Percentiles rank a stretch among this genome's conserved stretches.
Evolutionary conservation across 257 asterid genomes (phyloP).

Genomic region (Lithospermum erythrorhizon): DNA sequence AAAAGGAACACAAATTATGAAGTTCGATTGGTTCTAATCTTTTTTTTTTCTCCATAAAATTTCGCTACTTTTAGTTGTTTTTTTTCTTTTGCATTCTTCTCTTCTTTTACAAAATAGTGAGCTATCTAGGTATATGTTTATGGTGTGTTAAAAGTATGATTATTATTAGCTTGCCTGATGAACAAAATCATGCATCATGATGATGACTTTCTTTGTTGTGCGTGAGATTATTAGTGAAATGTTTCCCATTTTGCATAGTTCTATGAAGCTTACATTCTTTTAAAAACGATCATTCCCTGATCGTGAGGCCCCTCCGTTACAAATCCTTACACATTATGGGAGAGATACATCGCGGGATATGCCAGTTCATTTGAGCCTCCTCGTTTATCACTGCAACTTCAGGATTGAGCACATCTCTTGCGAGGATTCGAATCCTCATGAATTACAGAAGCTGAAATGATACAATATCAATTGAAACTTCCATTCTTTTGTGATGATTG

Average conservation of each 20-base stretch:
- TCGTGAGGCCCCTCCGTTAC: too few species aligned
- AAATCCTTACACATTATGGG: too few species aligned
- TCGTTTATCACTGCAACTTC: too few species aligned
- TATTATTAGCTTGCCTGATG: slow-evolving; percentile 13
- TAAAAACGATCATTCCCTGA: too few species aligned
- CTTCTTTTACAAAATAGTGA: slow-evolving; percentile 2
- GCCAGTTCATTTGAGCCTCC: too few species aligned
- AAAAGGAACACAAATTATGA: neutral
- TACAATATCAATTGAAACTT: too few species aligned
- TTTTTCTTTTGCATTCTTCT: slow-evolving; percentile 12
- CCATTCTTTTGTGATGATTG: neutral
- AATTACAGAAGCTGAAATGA: too few species aligned
- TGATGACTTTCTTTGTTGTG: slow-evolving; percentile 14
- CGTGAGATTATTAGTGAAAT: neutral
- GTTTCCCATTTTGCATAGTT: neutral
- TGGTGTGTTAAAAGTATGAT: slow-evolving; percentile 11
- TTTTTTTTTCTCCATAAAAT: slow-evolving; percentile 6
- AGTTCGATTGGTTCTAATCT: neutral
- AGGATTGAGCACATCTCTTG: too few species aligned
- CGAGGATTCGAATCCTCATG: too few species aligned
- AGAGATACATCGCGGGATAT: too few species aligned
- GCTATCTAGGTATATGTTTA: slow-evolving; percentile 6
- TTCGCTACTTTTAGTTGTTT: slow-evolving; percentile 7
- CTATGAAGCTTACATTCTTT: neutral
- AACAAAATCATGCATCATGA: slow-evolving; percentile 20